Conservation (phyloP, 2,329 filamentous ascomycete species). For the Verticillium zaregamsianum region DNA sequence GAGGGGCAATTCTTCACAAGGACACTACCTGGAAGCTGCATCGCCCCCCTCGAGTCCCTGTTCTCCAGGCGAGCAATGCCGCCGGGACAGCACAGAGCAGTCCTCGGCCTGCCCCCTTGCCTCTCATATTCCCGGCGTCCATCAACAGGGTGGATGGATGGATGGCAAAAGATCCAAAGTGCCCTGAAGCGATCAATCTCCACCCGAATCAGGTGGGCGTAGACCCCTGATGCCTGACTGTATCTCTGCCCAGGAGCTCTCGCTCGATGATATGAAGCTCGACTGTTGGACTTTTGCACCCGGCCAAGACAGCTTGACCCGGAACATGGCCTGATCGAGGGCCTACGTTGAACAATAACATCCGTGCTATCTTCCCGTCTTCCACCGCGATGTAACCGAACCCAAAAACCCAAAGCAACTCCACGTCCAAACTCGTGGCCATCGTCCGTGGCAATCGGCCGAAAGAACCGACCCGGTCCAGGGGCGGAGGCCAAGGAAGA, state of each 20-base stretch:
- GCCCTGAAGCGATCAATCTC: neutral
- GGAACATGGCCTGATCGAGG: neutral
- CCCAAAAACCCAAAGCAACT: neutral
- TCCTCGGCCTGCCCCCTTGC: neutral
- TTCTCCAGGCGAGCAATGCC: neutral
- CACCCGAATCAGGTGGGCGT: neutral
- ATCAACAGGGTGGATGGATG: neutral
- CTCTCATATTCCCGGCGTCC: neutral
- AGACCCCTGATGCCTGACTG: neutral
- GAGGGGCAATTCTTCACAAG: neutral
- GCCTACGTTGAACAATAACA: neutral
- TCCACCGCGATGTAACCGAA: neutral
- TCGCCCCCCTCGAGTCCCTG: neutral
- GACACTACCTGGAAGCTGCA: neutral
- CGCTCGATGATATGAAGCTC: neutral
- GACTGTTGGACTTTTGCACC: neutral
- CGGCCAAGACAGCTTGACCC: neutral
- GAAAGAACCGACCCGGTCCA: neutral
- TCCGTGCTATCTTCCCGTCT: neutral
- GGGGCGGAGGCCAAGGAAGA: neutral
- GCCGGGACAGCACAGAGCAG: neutral
- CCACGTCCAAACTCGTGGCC: neutral
- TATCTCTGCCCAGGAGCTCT: neutral
- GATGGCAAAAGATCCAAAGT: neutral
- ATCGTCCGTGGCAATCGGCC: neutral